phyloP scores from a whole-genome alignment of 768 basidiomycete genomes.

The Lyophyllum decastes region DNA sequence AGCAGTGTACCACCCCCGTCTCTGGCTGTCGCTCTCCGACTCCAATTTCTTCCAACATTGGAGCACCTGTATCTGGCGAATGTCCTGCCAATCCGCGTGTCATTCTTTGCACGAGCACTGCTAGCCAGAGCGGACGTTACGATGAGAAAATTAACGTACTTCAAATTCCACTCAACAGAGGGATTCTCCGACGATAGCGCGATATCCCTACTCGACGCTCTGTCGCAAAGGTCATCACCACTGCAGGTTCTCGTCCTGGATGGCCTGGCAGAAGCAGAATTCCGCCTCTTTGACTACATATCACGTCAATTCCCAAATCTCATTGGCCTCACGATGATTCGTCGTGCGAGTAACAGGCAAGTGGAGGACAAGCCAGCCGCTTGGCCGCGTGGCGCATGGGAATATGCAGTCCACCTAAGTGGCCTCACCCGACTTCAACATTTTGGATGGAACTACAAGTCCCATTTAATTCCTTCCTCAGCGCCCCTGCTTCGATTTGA shows the following conservation, averaged over 20 bases:
- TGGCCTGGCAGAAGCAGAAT: background rate
- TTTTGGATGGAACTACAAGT: constrained; percentile 2
- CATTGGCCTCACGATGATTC: background rate
- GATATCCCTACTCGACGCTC: background rate
- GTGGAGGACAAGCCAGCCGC: background rate
- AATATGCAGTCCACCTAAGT: constrained; percentile 2
- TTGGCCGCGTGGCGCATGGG: constrained; percentile 4
- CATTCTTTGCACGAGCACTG: background rate
- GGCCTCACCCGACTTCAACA: background rate
- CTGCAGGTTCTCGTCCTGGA: background rate
- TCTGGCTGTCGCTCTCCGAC: background rate
- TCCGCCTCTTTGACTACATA: constrained; percentile 4
- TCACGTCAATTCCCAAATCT: background rate
- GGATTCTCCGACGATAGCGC: background rate
- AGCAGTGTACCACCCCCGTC: background rate
- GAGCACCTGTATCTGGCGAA: background rate
- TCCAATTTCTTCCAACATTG: background rate
- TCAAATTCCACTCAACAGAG: background rate
- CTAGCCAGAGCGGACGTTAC: background rate
- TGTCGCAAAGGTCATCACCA: background rate
- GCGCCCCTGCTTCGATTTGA: background rate
- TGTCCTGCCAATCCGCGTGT: background rate
- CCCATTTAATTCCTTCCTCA: background rate
- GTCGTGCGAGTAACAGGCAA: background rate
- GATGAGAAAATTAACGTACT: background rate